Evolutionary conservation across 441 rosid species (phyloP), one percentile per base, ranked within the genome.

Genomic region (Euphorbia celastroides): DNA sequence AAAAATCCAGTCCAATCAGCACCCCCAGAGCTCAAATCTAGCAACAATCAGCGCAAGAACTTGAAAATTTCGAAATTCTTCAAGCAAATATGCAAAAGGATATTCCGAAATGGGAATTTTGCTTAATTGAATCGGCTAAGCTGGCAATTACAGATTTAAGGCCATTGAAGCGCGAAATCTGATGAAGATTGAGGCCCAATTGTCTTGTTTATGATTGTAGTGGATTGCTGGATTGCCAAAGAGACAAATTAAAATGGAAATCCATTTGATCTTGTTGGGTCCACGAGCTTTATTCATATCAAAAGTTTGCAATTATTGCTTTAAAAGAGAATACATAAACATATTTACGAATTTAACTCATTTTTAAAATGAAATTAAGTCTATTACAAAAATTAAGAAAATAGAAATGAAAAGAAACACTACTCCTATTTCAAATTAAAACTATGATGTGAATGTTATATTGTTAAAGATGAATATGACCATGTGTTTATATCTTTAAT

Each of bases 11-110:
- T 31, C 52, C 42, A 66, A 65, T 59, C 70, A 41, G 26, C 65
- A 36, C 68, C 73, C 52, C 61, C 62, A 38, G 51, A 64, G 14
- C 27, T 9, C 28, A 19, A 64, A 38, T 2, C 44, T 38, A 64
- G 58, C 10, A n/a, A 1, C 41, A 20, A 31, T 12, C 25, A 7
- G 8, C n/a, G 8, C n/a, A 56, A 10, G 20, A 11, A 52, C 27
- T 13, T 5, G n/a, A 16, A 30, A 58, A 22, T 20, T 20, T 58
- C 34, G 36, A 44, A 30, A 16, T 30, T 5, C 41, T 58, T 30
- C 16, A 13, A 52, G 23, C 36, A 13, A 22, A 3, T 5, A 52
- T 9, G 27, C 6, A 7, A 1, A 52, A 9, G 20, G n/a, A 34
- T 42, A 28, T 7, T 42, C 13, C 11, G 12, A 7, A 6, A 26